Evolutionary conservation across 345 rosid genomes (phyloP).

Genomic region (Eucalyptus regnans): DNA sequence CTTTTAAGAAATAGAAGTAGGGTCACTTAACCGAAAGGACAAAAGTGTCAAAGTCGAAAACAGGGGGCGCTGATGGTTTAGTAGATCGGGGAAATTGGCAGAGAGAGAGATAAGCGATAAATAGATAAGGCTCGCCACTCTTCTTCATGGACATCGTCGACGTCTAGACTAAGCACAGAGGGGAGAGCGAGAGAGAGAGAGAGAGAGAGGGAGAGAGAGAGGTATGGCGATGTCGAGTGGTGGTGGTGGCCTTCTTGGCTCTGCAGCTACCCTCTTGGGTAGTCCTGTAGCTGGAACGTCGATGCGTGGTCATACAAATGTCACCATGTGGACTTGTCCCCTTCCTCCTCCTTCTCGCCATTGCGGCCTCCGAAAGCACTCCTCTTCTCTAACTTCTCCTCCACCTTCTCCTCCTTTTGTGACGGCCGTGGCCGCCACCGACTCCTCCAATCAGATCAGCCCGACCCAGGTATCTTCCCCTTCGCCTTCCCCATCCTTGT

Average conservation of each 20-base stretch:
- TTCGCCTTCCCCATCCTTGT: background rate
- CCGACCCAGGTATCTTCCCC: background rate
- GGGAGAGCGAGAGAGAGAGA: background rate
- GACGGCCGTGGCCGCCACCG: conserved; percentile 31
- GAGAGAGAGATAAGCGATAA: background rate
- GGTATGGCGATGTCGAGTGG: background rate
- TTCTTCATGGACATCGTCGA: background rate
- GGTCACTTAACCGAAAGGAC: too few species aligned
- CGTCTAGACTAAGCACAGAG: background rate
- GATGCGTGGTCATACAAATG: background rate
- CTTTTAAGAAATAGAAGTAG: too few species aligned
- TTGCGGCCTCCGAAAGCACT: background rate
- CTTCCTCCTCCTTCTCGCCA: background rate
- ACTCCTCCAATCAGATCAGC: conserved; percentile 14
- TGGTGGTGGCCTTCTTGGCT: background rate
- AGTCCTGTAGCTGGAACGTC: background rate
- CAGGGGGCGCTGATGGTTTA: background rate
- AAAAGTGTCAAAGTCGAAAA: background rate
- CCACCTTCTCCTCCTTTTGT: conserved; percentile 8
- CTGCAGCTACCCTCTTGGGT: background rate
- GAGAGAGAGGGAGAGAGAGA: background rate
- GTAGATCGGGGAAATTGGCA: background rate
- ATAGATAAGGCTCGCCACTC: background rate
- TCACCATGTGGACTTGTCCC: background rate
- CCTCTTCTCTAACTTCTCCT: background rate